phyloP scores from a whole-genome alignment of 2,329 filamentous ascomycete genomes.

The Pezicula carpinea region DNA sequence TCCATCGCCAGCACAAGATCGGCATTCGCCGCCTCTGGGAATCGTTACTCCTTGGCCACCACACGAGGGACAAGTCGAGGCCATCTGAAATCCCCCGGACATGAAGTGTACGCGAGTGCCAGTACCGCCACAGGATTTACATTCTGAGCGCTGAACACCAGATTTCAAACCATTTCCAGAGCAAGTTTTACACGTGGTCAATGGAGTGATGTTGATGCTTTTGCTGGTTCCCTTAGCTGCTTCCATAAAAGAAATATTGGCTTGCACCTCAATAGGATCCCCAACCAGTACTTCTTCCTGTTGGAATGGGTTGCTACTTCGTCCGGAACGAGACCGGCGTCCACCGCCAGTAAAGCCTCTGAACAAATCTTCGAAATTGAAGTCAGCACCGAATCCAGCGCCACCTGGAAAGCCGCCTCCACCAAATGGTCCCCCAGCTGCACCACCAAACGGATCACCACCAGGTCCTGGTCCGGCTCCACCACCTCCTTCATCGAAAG shows the following conservation, averaged over 20 bases:
- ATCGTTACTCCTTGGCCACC: conserved; percentile 72
- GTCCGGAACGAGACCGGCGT: conserved; percentile 39
- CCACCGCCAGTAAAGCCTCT: conserved; percentile 65
- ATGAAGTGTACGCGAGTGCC: conserved; percentile 85
- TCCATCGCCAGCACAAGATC: conserved; percentile 74
- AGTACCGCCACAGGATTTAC: conserved; percentile 78
- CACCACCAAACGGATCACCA: conserved; percentile 58
- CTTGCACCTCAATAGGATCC: conserved; percentile 92
- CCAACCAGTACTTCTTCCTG: conserved; percentile 81
- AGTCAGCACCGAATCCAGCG: conserved; percentile 73
- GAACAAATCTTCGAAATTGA: conserved; percentile 97
- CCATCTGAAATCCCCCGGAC: conserved; percentile 94
- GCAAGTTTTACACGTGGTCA: conserved; percentile 79
- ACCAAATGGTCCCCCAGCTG: conserved; percentile 53
- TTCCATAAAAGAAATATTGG: conserved; percentile 92
- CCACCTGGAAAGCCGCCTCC: conserved; percentile 46
- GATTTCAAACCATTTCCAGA: conserved; percentile 78
- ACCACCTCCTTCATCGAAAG: conserved; percentile 66
- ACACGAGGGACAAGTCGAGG: conserved; percentile 78
- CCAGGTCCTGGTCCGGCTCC: conserved; percentile 48
- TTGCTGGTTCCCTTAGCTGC: conserved; percentile 87
- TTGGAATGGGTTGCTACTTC: conserved; percentile 63
- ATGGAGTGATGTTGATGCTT: conserved; percentile 79
- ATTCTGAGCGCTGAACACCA: conserved; percentile 68
- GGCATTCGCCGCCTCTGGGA: conserved; percentile 77